phyloP scores from a whole-genome alignment of 768 basidiomycete genomes.

The Mycena haematopus region DNA sequence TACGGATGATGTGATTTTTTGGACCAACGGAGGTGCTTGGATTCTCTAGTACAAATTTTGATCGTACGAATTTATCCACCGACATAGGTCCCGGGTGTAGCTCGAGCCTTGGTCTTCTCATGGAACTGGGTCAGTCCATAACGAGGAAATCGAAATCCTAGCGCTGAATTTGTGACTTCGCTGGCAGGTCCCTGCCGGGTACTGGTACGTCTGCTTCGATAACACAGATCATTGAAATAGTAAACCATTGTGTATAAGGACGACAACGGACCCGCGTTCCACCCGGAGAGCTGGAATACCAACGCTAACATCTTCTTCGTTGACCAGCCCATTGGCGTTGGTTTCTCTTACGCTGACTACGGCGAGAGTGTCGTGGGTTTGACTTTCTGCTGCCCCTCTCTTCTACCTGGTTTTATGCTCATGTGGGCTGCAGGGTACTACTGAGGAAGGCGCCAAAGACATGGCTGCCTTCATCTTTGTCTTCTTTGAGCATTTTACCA shows the following conservation, averaged over 20 bases:
- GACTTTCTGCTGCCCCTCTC: neutral
- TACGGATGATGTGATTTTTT: slow-evolving; percentile 67
- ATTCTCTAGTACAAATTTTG: neutral
- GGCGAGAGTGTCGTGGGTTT: slow-evolving; percentile 56
- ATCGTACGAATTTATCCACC: neutral
- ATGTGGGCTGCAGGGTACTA: neutral
- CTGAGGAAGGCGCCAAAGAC: slow-evolving; percentile 44
- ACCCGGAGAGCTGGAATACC: slow-evolving; percentile 71
- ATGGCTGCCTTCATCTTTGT: slow-evolving; percentile 74
- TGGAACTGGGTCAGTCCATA: slow-evolving; percentile 60
- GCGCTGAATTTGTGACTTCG: neutral
- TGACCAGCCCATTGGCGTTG: slow-evolving; percentile 67
- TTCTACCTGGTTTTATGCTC: neutral
- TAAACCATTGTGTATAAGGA: slow-evolving; percentile 28
- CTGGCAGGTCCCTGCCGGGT: slow-evolving; percentile 77
- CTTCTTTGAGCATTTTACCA: slow-evolving; percentile 75
- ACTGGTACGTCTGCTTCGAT: slow-evolving; percentile 23
- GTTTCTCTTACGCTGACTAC: slow-evolving; percentile 69
- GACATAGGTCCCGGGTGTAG: slow-evolving; percentile 47
- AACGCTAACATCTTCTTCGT: slow-evolving; percentile 70
- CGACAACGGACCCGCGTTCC: slow-evolving; percentile 55
- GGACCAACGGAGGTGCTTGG: slow-evolving; percentile 53
- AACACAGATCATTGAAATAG: neutral
- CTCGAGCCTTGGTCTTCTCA: slow-evolving; percentile 66
- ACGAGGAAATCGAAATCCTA: no score